Evolutionary conservation across 2,329 filamentous ascomycete species (phyloP).

Genomic region (Pseudocercospora ulei): DNA sequence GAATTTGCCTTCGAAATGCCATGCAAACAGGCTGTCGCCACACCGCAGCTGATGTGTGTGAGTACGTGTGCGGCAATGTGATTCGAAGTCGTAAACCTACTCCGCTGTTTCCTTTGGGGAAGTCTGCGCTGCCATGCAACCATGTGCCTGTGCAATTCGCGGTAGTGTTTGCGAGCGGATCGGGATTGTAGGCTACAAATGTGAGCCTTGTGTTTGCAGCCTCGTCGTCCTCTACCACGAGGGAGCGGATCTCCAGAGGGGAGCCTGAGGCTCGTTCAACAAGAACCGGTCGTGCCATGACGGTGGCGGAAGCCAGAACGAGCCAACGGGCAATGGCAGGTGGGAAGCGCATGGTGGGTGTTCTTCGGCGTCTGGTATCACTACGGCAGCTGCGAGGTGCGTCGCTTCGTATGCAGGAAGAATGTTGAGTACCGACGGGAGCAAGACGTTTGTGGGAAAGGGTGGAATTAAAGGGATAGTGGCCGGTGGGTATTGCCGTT

Average conservation of each 20-base stretch:
- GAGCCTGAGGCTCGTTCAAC: slow-evolving; percentile 11
- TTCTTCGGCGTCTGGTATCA: not conserved
- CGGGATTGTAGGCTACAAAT: slow-evolving; percentile 29
- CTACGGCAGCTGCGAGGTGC: slow-evolving; percentile 2
- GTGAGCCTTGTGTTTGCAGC: slow-evolving; percentile 23
- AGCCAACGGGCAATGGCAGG: slow-evolving; percentile 3
- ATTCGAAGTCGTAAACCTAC: slow-evolving; percentile 1
- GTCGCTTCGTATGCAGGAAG: slow-evolving; percentile 2
- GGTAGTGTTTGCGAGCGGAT: slow-evolving; percentile 26
- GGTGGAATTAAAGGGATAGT: not conserved
- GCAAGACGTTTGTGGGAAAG: not conserved
- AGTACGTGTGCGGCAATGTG: not conserved
- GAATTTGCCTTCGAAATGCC: slow-evolving; percentile 22
- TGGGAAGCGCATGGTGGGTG: slow-evolving; percentile 10
- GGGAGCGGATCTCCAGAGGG: slow-evolving; percentile 21
- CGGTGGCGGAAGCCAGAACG: slow-evolving; percentile 8
- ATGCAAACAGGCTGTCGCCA: slow-evolving; percentile 24
- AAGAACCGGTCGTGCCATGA: slow-evolving; percentile 7
- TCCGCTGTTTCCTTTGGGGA: slow-evolving; percentile 15
- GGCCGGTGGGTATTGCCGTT: not conserved
- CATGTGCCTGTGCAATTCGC: slow-evolving; percentile 25
- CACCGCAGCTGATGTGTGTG: slow-evolving; percentile 17
- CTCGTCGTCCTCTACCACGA: slow-evolving; percentile 17
- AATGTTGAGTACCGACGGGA: not conserved
- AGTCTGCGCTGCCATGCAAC: slow-evolving; percentile 20